Conservation (phyloP, 2,329 filamentous ascomycete species). For the Mariannaea sp. region DNA sequence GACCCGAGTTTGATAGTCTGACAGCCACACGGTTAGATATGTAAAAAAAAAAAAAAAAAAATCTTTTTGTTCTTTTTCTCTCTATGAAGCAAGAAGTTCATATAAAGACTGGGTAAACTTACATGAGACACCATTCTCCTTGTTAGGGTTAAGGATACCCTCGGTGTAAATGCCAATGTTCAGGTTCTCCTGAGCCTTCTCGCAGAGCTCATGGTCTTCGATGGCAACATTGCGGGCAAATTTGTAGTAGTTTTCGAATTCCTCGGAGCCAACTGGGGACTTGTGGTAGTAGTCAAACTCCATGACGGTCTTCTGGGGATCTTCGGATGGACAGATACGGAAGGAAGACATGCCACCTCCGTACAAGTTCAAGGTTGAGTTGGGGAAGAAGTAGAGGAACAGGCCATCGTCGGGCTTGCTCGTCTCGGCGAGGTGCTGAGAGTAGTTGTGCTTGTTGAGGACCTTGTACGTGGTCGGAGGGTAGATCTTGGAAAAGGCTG, state of each 20-base stretch:
- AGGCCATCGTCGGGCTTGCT: constrained; percentile 57
- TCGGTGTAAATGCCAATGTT: constrained; percentile 58
- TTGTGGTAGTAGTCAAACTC: constrained; percentile 64
- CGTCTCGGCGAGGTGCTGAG: constrained; percentile 59
- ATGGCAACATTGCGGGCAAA: constrained; percentile 61
- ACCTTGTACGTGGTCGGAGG: constrained; percentile 60
- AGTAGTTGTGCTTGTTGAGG: constrained; percentile 59
- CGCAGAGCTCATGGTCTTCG: constrained; percentile 62
- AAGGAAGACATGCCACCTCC: constrained; percentile 63
- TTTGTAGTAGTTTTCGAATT: constrained; percentile 60
- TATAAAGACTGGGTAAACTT: constrained; percentile 13
- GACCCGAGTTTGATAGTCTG: constrained; percentile 25
- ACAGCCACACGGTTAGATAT: no score
- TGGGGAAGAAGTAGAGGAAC: constrained; percentile 63
- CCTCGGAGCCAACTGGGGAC: constrained; percentile 49
- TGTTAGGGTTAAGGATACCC: constrained; percentile 59
- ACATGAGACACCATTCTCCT: constrained; percentile 56
- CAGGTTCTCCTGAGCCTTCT: constrained; percentile 59
- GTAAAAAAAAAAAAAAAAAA: no score
- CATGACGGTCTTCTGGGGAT: constrained; percentile 57
- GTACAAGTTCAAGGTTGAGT: constrained; percentile 60
- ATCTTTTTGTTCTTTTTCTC: no score
- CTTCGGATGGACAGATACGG: constrained; percentile 56
- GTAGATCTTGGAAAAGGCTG: constrained; percentile 59
- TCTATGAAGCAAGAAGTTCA: no score